phyloP scores from a whole-genome alignment of 257 asterid species.

The Eucommia ulmoides region DNA sequence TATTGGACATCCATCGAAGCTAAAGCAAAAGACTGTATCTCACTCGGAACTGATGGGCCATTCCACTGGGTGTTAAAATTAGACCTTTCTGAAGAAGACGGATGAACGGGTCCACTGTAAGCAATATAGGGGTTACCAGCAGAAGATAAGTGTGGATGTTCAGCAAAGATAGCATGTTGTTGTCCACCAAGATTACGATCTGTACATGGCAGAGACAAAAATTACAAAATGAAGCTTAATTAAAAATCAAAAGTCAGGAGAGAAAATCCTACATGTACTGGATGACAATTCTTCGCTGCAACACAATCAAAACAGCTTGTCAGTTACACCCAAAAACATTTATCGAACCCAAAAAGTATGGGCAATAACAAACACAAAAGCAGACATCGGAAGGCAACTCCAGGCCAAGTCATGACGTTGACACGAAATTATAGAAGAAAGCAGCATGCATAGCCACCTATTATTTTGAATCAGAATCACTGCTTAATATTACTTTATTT shows the following conservation, averaged over 20 bases:
- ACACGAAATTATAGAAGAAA: too few relatives aligned
- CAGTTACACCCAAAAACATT: too few relatives aligned
- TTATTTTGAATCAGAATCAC: too few relatives aligned
- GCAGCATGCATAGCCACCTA: too few relatives aligned
- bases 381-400: too few relatives aligned
- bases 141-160: constrained; percentile 57
- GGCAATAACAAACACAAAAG: too few relatives aligned
- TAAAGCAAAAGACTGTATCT: constrained; percentile 54
- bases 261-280: constrained; percentile 55
- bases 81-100: constrained; percentile 66
- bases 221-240: constrained; percentile 11
- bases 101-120: constrained; percentile 68
- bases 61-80: constrained; percentile 59
- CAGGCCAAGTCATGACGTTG: too few relatives aligned
- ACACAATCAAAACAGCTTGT: too few relatives aligned
- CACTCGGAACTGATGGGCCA: constrained; percentile 51
- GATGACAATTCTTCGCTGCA: constrained; percentile 80
- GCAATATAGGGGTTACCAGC: constrained; percentile 71
- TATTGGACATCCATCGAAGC: constrained; percentile 54
- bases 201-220: constrained; percentile 20
- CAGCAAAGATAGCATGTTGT: constrained; percentile 57
- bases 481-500: too few relatives aligned
- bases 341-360: too few relatives aligned
- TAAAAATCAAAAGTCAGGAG: constrained; percentile 10
- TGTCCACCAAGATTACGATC: constrained; percentile 59